Evolutionary conservation across 495 filamentous ascomycete genomes (phyloP), one percentile per base, ranked within the genome.

Genomic region (Aspergillus heteromorphus): DNA sequence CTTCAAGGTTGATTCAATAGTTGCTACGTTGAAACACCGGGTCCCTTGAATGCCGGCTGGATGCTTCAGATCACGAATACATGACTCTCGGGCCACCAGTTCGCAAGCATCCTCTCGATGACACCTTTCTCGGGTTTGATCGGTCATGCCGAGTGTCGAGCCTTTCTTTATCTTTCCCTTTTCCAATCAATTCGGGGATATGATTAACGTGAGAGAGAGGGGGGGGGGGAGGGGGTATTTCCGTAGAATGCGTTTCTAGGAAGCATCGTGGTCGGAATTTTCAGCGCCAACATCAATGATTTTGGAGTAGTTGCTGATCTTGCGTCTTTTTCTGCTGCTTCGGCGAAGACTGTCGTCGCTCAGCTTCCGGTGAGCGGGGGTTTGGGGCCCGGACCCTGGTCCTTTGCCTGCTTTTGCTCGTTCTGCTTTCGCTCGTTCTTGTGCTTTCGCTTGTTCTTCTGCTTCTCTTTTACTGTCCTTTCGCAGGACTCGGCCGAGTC

Each of bases 251-350:
- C 20, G 25, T 13, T 13, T 17, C 8, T 51, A 49, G 6, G 43
- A 16, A n/a, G 38, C 56, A 50, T 64, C 57, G 25, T 64, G 52
- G 34, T 55, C 63, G 29, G 56, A 65, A 10, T 59, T 60, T 10
- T 59, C 53, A 7, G 58, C 57, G 11, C 65, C 65, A 54, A 68
- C 57, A 50, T 68, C 63, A 42, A 68, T 60, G 11, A 63, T 51
- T 20, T 61, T 59, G 18, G 53, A 45, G 40, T 62, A 65, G 27
- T 68, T 68, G 63, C 65, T 68, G 17, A 64, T 61, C 36, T 68
- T 68, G 51, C 65, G 63, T 42, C 54, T 56, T 45, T 68, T 68
- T 30, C 56, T 56, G 19, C 45, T 41, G 42, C 62, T 65, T 10
- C 63, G 57, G 14, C 61, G 57, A 11, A 36, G 43, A 6, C 43